These are phyloP conservation scores for Lolium multiflorum DNA, from an alignment of 176 grass and related monocot species.

Conservation along the genomic window DNA sequence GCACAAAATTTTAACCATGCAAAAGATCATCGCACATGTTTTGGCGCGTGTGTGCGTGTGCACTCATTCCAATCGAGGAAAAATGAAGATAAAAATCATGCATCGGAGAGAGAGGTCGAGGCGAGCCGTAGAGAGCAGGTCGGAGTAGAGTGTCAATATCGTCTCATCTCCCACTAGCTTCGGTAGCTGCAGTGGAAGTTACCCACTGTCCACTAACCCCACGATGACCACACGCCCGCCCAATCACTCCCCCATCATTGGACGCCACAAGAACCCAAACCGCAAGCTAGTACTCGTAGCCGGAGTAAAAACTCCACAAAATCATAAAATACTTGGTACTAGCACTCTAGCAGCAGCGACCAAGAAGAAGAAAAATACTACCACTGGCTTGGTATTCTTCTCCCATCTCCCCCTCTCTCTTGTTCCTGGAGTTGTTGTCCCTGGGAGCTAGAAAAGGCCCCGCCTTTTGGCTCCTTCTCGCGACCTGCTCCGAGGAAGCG, in stretches of 20 bases:
- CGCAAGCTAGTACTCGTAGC: neutral
- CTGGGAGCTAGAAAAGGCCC: slow-evolving; percentile 41
- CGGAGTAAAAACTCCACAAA: slow-evolving; percentile 18
- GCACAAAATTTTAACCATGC: no score
- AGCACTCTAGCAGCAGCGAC: neutral
- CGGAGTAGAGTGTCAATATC: slow-evolving; percentile 30
- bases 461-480: slow-evolving; percentile 54
- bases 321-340: neutral
- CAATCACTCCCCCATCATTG: slow-evolving; percentile 50
- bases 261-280: slow-evolving; percentile 44
- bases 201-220: slow-evolving; percentile 54
- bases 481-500: slow-evolving; percentile 47
- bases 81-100: neutral
- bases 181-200: slow-evolving; percentile 41
- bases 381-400: slow-evolving; percentile 1
- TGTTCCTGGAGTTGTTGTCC: slow-evolving; percentile 43
- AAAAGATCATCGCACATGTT: neutral
- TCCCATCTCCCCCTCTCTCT: slow-evolving; percentile 11
- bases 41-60: neutral
- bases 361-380: slow-evolving; percentile 5
- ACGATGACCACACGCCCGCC: slow-evolving; percentile 18
- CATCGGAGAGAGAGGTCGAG: neutral
- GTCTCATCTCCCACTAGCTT: slow-evolving; percentile 51
- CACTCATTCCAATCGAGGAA: neutral
- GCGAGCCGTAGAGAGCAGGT: neutral